Evolutionary conservation across 495 filamentous ascomycete genomes (phyloP).

Genomic region (Podospora australis): DNA sequence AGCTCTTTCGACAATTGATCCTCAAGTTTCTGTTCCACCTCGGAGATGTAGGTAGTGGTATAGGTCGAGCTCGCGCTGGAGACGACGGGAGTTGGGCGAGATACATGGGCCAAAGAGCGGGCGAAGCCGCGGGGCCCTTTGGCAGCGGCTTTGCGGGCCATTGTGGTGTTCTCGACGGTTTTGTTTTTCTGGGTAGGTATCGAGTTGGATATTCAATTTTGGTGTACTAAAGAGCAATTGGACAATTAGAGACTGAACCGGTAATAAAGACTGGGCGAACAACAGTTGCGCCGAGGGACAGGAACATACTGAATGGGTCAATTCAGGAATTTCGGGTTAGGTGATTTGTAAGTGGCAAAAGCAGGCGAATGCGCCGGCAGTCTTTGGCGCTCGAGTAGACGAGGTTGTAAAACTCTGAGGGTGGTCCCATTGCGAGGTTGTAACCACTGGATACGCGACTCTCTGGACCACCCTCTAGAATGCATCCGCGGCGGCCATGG

Average conservation of each 20-base stretch:
- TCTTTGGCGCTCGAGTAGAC: constrained; percentile 12
- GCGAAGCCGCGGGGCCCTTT: constrained; percentile 25
- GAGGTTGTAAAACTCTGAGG: constrained; percentile 32
- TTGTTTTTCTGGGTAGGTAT: background rate
- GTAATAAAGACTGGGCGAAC: background rate
- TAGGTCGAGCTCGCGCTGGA: constrained; percentile 33
- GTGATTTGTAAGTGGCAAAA: background rate
- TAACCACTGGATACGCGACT: constrained; percentile 24
- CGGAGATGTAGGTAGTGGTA: constrained; percentile 39
- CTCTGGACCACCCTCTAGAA: constrained; percentile 47
- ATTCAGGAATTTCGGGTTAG: no score
- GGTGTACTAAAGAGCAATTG: background rate
- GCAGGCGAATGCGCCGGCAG: background rate
- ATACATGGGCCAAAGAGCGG: constrained; percentile 1
- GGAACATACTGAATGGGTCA: background rate
- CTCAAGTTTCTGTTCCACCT: constrained; percentile 38
- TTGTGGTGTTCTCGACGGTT: constrained; percentile 8
- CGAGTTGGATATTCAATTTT: background rate
- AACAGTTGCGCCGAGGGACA: no score
- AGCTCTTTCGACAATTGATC: constrained; percentile 29
- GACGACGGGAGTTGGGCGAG: constrained; percentile 27
- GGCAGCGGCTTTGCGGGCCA: constrained; percentile 26
- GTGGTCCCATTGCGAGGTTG: constrained; percentile 50
- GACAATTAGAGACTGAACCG: no score
- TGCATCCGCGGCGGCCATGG: constrained; percentile 41